Evolutionary conservation across 2,329 filamentous ascomycete genomes (phyloP).

Genomic region (Pseudohalonectria lignicola): DNA sequence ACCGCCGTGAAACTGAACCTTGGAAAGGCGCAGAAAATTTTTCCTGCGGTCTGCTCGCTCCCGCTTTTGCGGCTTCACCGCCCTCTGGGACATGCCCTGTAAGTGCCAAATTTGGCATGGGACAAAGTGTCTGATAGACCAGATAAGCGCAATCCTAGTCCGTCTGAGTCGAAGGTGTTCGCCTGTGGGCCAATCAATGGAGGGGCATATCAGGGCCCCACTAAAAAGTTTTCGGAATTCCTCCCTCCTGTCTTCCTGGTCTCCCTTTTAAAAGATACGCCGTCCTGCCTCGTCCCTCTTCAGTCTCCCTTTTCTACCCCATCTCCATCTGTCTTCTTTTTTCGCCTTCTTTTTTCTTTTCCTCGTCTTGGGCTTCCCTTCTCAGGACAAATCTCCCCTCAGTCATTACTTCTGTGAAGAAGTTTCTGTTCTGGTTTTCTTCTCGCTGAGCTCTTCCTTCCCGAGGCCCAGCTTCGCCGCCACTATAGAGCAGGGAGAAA

Average conservation of each 20-base stretch:
- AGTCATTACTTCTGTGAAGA: neutral
- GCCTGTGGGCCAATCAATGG: constrained; percentile 3
- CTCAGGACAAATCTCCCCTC: constrained; percentile 2
- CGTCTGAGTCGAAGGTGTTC: constrained; percentile 1
- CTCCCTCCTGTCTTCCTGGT: neutral
- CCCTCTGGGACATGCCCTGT: neutral
- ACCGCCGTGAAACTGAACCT: too few species aligned
- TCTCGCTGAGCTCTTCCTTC: neutral
- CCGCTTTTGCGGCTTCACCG: constrained; percentile 3
- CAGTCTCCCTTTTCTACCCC: constrained; percentile 1
- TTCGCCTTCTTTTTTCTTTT: constrained; percentile 2
- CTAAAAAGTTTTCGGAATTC: constrained; percentile 5
- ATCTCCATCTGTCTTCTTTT: too few species aligned
- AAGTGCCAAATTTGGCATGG: constrained; percentile 1
- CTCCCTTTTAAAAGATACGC: constrained; percentile 1
- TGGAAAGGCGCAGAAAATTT: too few species aligned
- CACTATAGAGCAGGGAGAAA: constrained; percentile 2
- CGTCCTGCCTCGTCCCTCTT: neutral
- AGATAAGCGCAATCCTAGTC: neutral
- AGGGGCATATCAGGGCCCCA: constrained; percentile 3
- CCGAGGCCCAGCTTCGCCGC: neutral
- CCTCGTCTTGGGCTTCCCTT: constrained; percentile 1
- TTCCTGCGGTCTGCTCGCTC: constrained; percentile 2
- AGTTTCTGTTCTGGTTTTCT: neutral
- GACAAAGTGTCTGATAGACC: neutral